phyloP scores from a whole-genome alignment of 345 rosid genomes.

The Ceriops decandra region DNA sequence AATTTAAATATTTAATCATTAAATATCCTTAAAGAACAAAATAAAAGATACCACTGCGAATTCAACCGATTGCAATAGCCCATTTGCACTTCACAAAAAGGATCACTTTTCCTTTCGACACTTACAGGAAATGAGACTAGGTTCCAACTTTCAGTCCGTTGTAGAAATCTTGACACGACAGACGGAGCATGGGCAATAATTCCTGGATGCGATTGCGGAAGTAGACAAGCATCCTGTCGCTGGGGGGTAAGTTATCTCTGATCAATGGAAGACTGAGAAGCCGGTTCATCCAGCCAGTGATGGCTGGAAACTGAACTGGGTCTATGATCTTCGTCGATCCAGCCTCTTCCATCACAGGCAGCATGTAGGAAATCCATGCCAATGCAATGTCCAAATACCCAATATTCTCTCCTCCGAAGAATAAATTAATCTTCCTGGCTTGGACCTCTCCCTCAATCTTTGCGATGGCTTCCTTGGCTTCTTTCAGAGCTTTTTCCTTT shows the following conservation, averaged over 20 bases:
- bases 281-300: conserved; percentile 22
- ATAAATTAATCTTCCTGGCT: conserved; percentile 14
- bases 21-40: too few species aligned
- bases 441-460: conserved; percentile 29
- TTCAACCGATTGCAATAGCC: too few species aligned
- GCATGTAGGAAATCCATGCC: conserved; percentile 29
- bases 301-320: conserved; percentile 22
- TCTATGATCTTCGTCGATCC: conserved; percentile 21
- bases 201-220: conserved; percentile 6
- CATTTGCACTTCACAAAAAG: too few species aligned
- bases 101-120: too few species aligned
- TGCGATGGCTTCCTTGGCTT: conserved; percentile 22
- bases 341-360: conserved; percentile 32
- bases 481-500: conserved; percentile 13
- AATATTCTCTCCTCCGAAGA: conserved; percentile 33
- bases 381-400: conserved; percentile 33
- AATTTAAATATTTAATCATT: too few species aligned
- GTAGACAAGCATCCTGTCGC: conserved; percentile 26
- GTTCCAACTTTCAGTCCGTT: too few species aligned
- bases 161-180: too few species aligned
- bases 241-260: conserved; percentile 26
- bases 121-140: too few species aligned
- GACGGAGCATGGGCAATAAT: too few species aligned
- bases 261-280: conserved; percentile 25
- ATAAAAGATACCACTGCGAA: too few species aligned